Evolutionary conservation across 495 filamentous ascomycete species (phyloP), one percentile per base, ranked within the genome.

Genomic region (Clohesyomyces aquaticus): DNA sequence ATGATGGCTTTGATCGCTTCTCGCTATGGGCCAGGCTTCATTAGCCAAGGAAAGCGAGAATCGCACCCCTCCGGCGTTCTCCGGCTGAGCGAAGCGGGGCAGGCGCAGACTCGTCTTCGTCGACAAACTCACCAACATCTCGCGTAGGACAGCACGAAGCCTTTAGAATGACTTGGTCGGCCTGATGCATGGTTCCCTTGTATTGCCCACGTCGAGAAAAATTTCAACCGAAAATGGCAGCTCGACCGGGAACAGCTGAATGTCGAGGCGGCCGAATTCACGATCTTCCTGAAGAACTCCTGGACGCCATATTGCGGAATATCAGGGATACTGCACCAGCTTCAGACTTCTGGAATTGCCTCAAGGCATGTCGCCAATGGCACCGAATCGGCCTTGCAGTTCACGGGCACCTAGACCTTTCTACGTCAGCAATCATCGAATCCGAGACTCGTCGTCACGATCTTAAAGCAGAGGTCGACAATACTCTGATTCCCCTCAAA

Each of bases 241-340:
- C 25, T 11, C 16, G 16, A 8, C 14, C 47, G 9, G 22, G 14
- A 14, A 50, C 22, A 25, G 18, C 16, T 23, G 14, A 21, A 8
- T 4, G 18, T 21, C 9, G 4, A 22, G 18, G 6, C 14, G 14
- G 18, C 19, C 4, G 19, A 4, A 26, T 61, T 29, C 10, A 2
- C 18, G 38, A 55, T 35, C 50, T 63, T 19, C 59, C 59, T 1
- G 59, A 63, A 55, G 59, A 63, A 26, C 22, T 63, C 6, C n/a
- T 63, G 22, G 38, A 63, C 22, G 23, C 16, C 8, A 55, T 63
- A 9, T 21, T 63, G 3, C 50, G 38, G 14, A n/a, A 21, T 18
- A 23, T 63, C n/a, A 55, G 49, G 32, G 26, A 55, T 1, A n/a
- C 14, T 14, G 18, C 38, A 11, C 18, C 51, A 6, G 6, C 22